A percentile compares a stretch with the other conserved stretches of the same genome.
These are phyloP conservation scores for Pilobolus umbonatus DNA, from an alignment of 192 early-diverging fungal species.

Conservation along the genomic window DNA sequence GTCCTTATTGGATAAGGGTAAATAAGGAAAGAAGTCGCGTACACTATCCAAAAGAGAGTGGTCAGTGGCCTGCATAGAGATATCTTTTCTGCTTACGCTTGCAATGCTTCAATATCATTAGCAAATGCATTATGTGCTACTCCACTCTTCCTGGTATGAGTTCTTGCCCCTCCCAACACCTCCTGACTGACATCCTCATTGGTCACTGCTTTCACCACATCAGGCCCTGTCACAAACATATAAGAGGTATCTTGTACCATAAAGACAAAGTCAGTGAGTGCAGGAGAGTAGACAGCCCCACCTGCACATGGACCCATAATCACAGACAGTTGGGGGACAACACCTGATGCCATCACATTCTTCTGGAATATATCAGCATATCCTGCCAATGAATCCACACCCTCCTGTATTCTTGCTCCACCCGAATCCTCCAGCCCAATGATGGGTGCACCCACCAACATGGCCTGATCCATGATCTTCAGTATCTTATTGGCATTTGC, in stretches of 20 bases:
- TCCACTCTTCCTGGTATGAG: conserved; percentile 87
- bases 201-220: conserved; percentile 93
- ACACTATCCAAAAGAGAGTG: conserved; percentile 33
- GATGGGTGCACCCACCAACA: conserved; percentile 89
- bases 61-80: not conserved
- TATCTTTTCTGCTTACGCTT: conserved; percentile 33
- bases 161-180: conserved; percentile 86
- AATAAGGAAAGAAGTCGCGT: conserved; percentile 82
- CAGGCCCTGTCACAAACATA: conserved; percentile 95
- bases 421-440: conserved; percentile 96
- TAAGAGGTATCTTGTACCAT: conserved; percentile 97
- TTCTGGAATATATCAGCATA: conserved; percentile 96
- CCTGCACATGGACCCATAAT: conserved; percentile 99
- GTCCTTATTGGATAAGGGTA: conserved; percentile 82
- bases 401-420: conserved; percentile 97
- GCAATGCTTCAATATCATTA: conserved; percentile 89
- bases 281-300: conserved; percentile 96
- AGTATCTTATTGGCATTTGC: conserved; percentile 90
- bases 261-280: conserved; percentile 93
- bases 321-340: conserved; percentile 91
- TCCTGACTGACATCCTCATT: conserved; percentile 95
- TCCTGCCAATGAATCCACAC: conserved; percentile 92
- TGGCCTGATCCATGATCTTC: conserved; percentile 91
- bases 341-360: conserved; percentile 90
- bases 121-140: conserved; percentile 92